Conservation (phyloP, 164 flowering plant species). For the Cinnamomum chago region DNA sequence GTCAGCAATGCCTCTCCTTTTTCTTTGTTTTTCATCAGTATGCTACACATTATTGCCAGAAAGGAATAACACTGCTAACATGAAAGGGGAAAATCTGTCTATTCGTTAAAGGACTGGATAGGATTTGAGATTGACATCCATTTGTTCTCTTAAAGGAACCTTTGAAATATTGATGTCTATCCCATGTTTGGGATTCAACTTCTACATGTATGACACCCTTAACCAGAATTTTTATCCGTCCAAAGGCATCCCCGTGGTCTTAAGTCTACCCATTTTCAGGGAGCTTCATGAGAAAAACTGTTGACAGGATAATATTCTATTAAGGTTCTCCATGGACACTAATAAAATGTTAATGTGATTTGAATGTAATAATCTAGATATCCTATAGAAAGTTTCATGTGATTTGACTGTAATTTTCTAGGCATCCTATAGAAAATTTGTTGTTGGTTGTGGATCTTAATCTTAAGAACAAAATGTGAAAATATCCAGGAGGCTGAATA, state of each 20-base stretch:
- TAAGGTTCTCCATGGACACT: too few relatives aligned
- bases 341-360: too few relatives aligned
- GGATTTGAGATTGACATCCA: neutral
- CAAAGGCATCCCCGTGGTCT: neutral
- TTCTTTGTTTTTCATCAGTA: neutral
- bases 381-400: too few relatives aligned
- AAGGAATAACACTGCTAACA: neutral
- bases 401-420: too few relatives aligned
- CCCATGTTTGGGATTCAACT: neutral
- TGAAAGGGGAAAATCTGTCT: neutral
- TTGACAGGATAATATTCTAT: neutral
- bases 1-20: constrained; percentile 13
- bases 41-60: neutral
- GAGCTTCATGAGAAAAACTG: neutral
- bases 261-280: neutral
- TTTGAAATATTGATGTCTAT: neutral
- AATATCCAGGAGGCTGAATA: constrained; percentile 18
- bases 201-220: neutral
- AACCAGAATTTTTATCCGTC: neutral
- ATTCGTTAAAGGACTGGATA: neutral
- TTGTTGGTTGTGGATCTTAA: neutral
- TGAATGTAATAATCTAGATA: too few relatives aligned
- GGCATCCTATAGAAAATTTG: neutral
- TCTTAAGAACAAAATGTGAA: neutral
- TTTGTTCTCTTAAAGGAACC: neutral